These are phyloP conservation scores for Venturia asperata DNA, from an alignment of 2,329 filamentous ascomycete species.

Conservation along the genomic window DNA sequence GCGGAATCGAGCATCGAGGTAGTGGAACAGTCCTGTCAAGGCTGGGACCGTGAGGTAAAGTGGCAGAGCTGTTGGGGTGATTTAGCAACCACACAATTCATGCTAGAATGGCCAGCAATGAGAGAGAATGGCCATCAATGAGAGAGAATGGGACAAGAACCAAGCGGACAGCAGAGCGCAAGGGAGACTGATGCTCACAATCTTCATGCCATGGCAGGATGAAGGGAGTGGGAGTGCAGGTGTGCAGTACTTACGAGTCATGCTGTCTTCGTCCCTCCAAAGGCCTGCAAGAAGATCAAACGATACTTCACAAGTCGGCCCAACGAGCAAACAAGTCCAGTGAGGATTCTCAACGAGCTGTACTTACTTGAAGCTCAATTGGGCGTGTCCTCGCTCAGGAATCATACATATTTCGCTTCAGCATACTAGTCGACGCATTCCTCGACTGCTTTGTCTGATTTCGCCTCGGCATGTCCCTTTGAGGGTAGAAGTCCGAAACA, in stretches of 20 bases:
- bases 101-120: background rate
- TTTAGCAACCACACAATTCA: background rate
- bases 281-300: background rate
- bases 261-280: background rate
- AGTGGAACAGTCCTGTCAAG: slow-evolving; percentile 12
- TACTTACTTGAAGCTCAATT: background rate
- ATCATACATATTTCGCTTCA: slow-evolving; percentile 1
- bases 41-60: slow-evolving; percentile 7
- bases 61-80: slow-evolving; percentile 3
- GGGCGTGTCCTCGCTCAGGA: background rate
- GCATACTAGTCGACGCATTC: background rate
- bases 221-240: background rate
- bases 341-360: background rate
- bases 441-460: too few relatives aligned
- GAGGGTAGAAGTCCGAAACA: background rate
- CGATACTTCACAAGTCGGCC: background rate
- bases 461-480: slow-evolving; percentile 1
- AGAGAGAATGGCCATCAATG: background rate
- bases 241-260: slow-evolving; percentile 4
- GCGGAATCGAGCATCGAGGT: slow-evolving; percentile 18
- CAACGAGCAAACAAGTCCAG: background rate
- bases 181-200: background rate
- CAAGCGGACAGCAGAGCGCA: too few relatives aligned
- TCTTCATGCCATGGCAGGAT: background rate
- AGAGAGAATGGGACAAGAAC: background rate